Conservation (phyloP, 179 eudicot genomes). For the Beta lomatogona region DNA sequence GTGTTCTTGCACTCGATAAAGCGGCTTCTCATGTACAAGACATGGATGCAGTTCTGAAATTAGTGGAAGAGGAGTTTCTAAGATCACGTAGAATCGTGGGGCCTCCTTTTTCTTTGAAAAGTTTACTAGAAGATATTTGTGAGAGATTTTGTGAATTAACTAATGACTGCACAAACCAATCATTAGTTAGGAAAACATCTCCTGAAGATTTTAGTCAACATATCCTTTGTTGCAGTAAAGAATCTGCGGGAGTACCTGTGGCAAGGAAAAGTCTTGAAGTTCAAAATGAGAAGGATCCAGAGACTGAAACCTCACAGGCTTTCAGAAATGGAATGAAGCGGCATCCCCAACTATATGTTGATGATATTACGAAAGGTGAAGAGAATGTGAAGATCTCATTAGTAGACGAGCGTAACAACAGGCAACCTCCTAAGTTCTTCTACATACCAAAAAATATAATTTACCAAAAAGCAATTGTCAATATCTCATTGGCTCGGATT, state of each 20-base stretch:
- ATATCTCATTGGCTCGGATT: constrained; percentile 80
- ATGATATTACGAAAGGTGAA: constrained; percentile 75
- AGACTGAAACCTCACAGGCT: constrained; percentile 28
- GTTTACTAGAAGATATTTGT: constrained; percentile 39
- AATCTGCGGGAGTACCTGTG: background rate
- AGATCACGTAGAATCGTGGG: constrained; percentile 26
- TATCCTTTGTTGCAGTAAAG: constrained; percentile 14
- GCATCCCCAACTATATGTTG: constrained; percentile 37
- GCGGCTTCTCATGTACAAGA: constrained; percentile 21
- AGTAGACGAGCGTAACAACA: constrained; percentile 54
- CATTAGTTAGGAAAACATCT: constrained; percentile 22
- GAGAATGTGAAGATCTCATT: constrained; percentile 64
- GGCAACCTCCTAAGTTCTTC: constrained; percentile 59
- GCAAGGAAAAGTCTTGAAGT: constrained; percentile 9
- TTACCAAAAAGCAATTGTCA: constrained; percentile 74
- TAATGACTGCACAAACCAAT: constrained; percentile 20
- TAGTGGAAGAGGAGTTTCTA: constrained; percentile 38
- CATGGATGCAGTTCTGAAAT: constrained; percentile 35
- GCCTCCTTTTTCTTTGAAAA: constrained; percentile 33
- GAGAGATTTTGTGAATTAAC: constrained; percentile 30
- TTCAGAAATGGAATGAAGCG: constrained; percentile 29
- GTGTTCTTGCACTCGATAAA: constrained; percentile 18
- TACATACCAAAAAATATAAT: constrained; percentile 75
- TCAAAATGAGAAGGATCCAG: constrained; percentile 20
- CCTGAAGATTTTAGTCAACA: constrained; percentile 18